Conservation (phyloP, 208 protist genomes). For the Jaenimonas drosophilae region DNA sequence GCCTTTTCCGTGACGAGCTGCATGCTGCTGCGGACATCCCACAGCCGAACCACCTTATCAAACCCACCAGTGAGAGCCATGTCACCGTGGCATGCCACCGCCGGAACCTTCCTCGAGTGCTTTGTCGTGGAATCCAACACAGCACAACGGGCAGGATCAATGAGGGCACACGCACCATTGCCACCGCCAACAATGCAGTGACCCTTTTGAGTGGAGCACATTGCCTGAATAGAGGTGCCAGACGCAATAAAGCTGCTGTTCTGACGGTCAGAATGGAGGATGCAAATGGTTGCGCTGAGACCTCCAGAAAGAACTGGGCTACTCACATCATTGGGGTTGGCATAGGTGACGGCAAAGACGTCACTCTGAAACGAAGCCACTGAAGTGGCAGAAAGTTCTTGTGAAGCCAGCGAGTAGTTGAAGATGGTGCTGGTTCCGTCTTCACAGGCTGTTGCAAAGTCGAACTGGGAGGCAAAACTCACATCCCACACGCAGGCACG, state of each 20-base stretch:
- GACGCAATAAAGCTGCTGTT: conserved; percentile 78
- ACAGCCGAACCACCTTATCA: conserved; percentile 68
- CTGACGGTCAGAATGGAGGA: conserved; percentile 81
- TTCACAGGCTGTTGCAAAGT: conserved; percentile 83
- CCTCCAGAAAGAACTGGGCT: conserved; percentile 80
- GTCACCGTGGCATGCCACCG: conserved; percentile 52
- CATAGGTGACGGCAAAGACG: conserved; percentile 84
- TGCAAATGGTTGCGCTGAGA: conserved; percentile 76
- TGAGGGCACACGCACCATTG: conserved; percentile 63
- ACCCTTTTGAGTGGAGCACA: conserved; percentile 54
- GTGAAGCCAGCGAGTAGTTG: conserved; percentile 75
- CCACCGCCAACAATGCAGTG: conserved; percentile 76
- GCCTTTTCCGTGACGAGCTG: conserved; percentile 40
- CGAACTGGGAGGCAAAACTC: conserved; percentile 67
- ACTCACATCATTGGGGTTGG: conserved; percentile 45
- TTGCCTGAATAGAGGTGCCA: conserved; percentile 79
- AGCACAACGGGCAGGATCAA: conserved; percentile 56
- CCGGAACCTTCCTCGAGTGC: conserved; percentile 79
- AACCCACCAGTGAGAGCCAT: conserved; percentile 73
- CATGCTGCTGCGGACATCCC: conserved; percentile 63
- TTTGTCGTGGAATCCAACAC: conserved; percentile 55
- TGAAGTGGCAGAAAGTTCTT: conserved; percentile 69
- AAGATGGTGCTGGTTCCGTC: conserved; percentile 82
- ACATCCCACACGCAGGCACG: conserved; percentile 87
- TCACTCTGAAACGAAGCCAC: conserved; percentile 83